Conservation (phyloP, 2,329 filamentous ascomycete genomes). For the Macrophomina tecta region DNA sequence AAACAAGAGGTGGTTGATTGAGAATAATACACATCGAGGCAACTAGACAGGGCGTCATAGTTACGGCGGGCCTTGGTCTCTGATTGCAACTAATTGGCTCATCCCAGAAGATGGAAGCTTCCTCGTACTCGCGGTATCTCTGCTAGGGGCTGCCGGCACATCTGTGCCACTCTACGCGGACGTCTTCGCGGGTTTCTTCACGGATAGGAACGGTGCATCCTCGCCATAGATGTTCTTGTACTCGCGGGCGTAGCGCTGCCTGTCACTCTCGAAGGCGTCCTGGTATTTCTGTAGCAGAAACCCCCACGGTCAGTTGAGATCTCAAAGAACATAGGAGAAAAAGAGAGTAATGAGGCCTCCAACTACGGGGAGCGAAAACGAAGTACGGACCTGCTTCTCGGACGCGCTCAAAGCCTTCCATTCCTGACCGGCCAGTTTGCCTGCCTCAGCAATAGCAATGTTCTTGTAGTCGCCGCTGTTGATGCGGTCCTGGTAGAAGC, state of each 20-base stretch:
- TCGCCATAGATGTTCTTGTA: conserved; percentile 38
- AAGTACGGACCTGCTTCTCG: too few species aligned
- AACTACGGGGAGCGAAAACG: background rate
- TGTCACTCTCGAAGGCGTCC: conserved; percentile 37
- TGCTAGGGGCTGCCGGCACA: background rate
- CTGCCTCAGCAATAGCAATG: too few species aligned
- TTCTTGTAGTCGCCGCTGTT: conserved; percentile 50
- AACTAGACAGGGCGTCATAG: conserved; percentile 4
- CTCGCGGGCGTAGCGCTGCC: conserved; percentile 38
- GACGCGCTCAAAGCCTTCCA: too few species aligned
- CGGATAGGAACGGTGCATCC: background rate
- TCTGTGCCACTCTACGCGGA: background rate
- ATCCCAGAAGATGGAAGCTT: background rate
- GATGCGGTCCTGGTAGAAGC: conserved; percentile 55
- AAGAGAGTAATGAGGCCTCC: background rate
- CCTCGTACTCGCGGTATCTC: background rate
- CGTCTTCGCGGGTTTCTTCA: background rate
- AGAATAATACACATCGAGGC: conserved; percentile 3
- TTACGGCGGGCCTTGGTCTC: background rate
- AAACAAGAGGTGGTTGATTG: background rate
- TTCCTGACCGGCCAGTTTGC: too few species aligned
- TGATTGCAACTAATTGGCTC: background rate
- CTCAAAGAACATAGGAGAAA: conserved; percentile 1
- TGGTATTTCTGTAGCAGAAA: conserved; percentile 36
- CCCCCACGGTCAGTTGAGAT: conserved; percentile 32